Conservation (phyloP, 2,329 filamentous ascomycete genomes). For the Aurifilum marmelostoma region DNA sequence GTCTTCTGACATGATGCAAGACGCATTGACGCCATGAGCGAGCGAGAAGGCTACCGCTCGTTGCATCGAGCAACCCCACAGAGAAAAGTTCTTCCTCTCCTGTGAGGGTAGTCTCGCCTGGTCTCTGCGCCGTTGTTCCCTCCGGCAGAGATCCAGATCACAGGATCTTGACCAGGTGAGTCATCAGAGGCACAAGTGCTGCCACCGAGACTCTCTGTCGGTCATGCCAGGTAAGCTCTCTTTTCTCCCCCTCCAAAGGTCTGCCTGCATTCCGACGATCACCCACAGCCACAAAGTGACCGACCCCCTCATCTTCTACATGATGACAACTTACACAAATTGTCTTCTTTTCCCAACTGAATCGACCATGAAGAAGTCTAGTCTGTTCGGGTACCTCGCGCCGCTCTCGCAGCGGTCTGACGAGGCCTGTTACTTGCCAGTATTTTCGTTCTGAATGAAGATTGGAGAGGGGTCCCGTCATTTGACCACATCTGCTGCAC, state of each 20-base stretch:
- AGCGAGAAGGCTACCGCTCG: not conserved
- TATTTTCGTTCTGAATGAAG: slow-evolving; percentile 74
- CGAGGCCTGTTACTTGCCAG: slow-evolving; percentile 86
- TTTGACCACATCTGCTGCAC: not conserved
- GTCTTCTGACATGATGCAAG: not conserved
- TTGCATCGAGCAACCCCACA: not conserved
- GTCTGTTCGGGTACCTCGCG: slow-evolving; percentile 61
- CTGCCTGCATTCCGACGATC: slow-evolving; percentile 19
- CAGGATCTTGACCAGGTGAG: not conserved
- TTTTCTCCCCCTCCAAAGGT: not conserved
- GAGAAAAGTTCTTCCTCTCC: not conserved
- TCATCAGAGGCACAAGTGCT: not conserved
- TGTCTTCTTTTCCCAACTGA: slow-evolving; percentile 89
- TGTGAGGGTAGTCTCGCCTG: not conserved
- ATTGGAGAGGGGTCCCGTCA: slow-evolving; percentile 10
- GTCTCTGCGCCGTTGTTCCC: too few species aligned
- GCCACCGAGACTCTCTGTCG: not conserved
- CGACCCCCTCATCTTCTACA: slow-evolving; percentile 42
- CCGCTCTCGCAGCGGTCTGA: slow-evolving; percentile 50
- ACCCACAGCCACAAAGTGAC: not conserved
- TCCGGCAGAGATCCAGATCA: too few species aligned
- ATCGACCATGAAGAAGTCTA: slow-evolving; percentile 82
- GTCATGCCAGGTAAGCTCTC: not conserved
- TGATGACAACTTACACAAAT: slow-evolving; percentile 72
- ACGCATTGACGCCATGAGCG: not conserved